Evolutionary conservation across 169 alveolate genomes (phyloP).

Genomic region (Plasmodium vivax): DNA sequence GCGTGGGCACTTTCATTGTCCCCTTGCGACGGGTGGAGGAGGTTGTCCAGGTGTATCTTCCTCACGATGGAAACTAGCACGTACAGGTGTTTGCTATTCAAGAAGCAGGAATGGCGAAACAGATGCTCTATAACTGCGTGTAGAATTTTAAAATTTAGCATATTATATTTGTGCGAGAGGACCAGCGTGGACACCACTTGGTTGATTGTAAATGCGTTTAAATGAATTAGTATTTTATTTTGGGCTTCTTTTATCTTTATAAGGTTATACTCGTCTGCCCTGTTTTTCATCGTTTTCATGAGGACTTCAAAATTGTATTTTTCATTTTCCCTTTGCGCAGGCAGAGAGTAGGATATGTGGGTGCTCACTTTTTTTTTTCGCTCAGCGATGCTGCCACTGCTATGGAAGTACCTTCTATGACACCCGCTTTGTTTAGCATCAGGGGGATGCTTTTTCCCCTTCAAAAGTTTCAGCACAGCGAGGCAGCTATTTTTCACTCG

Average conservation of each 20-base stretch:
- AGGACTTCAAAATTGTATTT: conserved; percentile 62
- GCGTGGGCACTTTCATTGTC: background rate
- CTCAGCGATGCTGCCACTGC: background rate
- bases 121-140: conserved; percentile 12
- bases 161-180: conserved; percentile 37
- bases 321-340: conserved; percentile 3
- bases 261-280: conserved; percentile 63
- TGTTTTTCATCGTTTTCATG: conserved; percentile 58
- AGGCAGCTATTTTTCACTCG: conserved; percentile 12
- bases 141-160: conserved; percentile 20
- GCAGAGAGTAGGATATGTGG: conserved; percentile 18
- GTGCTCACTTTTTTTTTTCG: conserved; percentile 19
- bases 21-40: background rate
- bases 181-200: conserved; percentile 49
- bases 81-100: conserved; percentile 50
- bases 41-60: conserved; percentile 3
- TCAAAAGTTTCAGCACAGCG: background rate
- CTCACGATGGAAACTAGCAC: conserved; percentile 18
- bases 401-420: conserved; percentile 1
- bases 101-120: conserved; percentile 40
- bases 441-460: conserved; percentile 1
- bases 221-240: conserved; percentile 44
- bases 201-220: conserved; percentile 38
- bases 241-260: conserved; percentile 64
- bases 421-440: background rate